A percentile compares a stretch with the other conserved stretches of the same genome.
These are phyloP conservation scores for Leptographium lundbergii DNA, from an alignment of 2,329 filamentous ascomycete species.

Conservation along the genomic window DNA sequence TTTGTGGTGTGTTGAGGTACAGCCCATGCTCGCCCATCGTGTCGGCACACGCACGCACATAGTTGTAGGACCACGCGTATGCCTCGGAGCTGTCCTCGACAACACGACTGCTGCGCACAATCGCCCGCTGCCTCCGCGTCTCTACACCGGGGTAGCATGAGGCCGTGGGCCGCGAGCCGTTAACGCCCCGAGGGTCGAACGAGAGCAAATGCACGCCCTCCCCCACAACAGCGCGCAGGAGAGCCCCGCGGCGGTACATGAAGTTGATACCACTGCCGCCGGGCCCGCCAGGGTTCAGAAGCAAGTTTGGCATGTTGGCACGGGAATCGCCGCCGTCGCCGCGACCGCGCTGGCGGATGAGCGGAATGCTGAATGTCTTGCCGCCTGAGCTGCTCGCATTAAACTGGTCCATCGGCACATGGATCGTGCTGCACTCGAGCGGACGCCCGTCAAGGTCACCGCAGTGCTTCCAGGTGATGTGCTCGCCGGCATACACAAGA, in stretches of 20 bases:
- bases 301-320: neutral
- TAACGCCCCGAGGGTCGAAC: neutral
- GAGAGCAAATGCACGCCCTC: neutral
- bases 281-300: neutral
- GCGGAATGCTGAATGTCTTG: neutral
- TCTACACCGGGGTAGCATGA: neutral
- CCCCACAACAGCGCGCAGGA: neutral
- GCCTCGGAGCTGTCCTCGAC: neutral
- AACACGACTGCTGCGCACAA: neutral
- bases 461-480: neutral
- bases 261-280: neutral
- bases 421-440: neutral
- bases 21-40: neutral
- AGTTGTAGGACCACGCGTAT: neutral
- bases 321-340: too few species aligned
- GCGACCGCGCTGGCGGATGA: neutral
- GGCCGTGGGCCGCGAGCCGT: neutral
- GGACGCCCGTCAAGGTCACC: neutral
- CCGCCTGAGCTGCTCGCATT: neutral
- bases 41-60: neutral
- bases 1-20: neutral
- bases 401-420: conserved; percentile 1
- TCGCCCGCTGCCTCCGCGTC: neutral
- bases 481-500: neutral
- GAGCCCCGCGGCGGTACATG: neutral